Percentiles rank a stretch among this genome's conserved stretches.
These are phyloP conservation scores for Lotus japonicus DNA, from an alignment of 306 rosid genomes.

Conservation along the genomic window DNA sequence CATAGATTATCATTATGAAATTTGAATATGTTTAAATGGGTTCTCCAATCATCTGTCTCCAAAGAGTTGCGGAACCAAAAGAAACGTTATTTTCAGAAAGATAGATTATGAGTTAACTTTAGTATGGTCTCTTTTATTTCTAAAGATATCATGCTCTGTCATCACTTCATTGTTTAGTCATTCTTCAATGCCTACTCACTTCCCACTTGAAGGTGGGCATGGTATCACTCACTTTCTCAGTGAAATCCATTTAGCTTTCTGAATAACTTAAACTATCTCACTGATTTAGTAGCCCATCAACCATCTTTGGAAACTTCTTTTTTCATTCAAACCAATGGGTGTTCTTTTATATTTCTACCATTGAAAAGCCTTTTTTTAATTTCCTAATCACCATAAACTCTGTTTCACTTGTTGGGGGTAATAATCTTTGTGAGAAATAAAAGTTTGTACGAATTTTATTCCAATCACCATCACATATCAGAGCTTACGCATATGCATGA, in stretches of 20 bases:
- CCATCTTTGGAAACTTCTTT: background rate
- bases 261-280: slow-evolving; percentile 10
- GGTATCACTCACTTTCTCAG: slow-evolving; percentile 33
- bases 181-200: slow-evolving; percentile 44
- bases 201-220: slow-evolving; percentile 41
- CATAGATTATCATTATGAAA: slow-evolving; percentile 10
- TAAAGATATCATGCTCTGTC: slow-evolving; percentile 22
- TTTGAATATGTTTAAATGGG: background rate
- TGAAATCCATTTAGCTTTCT: slow-evolving; percentile 10
- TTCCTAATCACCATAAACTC: background rate
- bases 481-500: no score
- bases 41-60: slow-evolving; percentile 22
- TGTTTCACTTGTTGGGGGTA: background rate
- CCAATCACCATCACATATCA: no score
- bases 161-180: slow-evolving; percentile 29
- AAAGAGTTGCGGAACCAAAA: slow-evolving; percentile 7
- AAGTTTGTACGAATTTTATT: no score
- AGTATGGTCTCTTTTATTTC: slow-evolving; percentile 25
- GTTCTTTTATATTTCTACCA: background rate
- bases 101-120: slow-evolving; percentile 24
- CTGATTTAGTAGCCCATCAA: slow-evolving; percentile 18
- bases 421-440: no score
- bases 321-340: background rate
- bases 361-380: background rate
- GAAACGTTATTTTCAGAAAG: slow-evolving; percentile 12